Percentiles rank a stretch among this genome's conserved stretches.
Conservation (phyloP, 2,329 filamentous ascomycete species). For the Fusarium nelsonii region DNA sequence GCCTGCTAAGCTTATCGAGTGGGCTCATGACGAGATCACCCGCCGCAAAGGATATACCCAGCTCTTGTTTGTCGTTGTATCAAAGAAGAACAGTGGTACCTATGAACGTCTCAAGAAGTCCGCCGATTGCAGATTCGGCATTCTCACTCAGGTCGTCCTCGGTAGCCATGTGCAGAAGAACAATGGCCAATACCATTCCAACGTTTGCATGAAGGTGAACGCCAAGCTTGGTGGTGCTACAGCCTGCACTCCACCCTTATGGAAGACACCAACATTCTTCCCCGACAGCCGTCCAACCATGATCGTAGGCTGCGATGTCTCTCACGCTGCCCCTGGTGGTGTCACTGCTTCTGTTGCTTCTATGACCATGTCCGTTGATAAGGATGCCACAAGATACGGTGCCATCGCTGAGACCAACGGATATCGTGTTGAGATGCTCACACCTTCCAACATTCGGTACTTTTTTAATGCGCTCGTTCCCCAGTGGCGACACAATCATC, state of each 20-base stretch:
- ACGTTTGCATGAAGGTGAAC: slow-evolving; percentile 97
- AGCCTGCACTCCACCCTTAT: slow-evolving; percentile 57
- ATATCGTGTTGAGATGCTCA: slow-evolving; percentile 82
- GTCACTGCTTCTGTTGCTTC: slow-evolving; percentile 82
- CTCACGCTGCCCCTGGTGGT: slow-evolving; percentile 80
- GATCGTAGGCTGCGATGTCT: slow-evolving; percentile 92
- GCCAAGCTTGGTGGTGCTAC: slow-evolving; percentile 92
- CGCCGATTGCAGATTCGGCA: slow-evolving; percentile 85
- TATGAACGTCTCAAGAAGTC: slow-evolving; percentile 93
- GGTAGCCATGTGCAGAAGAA: slow-evolving; percentile 75
- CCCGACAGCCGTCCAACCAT: slow-evolving; percentile 70
- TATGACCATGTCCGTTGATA: slow-evolving; percentile 84
- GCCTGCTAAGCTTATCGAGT: slow-evolving; percentile 63
- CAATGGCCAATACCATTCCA: slow-evolving; percentile 87
- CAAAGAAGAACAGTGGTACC: slow-evolving; percentile 74
- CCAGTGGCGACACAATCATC: slow-evolving; percentile 73
- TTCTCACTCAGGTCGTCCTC: slow-evolving; percentile 86
- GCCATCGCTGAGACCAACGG: slow-evolving; percentile 88
- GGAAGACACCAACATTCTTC: slow-evolving; percentile 53
- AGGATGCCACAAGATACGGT: slow-evolving; percentile 77
- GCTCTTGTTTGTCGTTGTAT: slow-evolving; percentile 83
- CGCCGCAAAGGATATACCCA: slow-evolving; percentile 71
- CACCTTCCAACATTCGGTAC: slow-evolving; percentile 70
- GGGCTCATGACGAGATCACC: slow-evolving; percentile 63
- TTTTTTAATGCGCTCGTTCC: slow-evolving; percentile 74